These are phyloP conservation scores for Sporothrix protearum DNA, from an alignment of 2,329 filamentous ascomycete genomes.

Conservation along the genomic window DNA sequence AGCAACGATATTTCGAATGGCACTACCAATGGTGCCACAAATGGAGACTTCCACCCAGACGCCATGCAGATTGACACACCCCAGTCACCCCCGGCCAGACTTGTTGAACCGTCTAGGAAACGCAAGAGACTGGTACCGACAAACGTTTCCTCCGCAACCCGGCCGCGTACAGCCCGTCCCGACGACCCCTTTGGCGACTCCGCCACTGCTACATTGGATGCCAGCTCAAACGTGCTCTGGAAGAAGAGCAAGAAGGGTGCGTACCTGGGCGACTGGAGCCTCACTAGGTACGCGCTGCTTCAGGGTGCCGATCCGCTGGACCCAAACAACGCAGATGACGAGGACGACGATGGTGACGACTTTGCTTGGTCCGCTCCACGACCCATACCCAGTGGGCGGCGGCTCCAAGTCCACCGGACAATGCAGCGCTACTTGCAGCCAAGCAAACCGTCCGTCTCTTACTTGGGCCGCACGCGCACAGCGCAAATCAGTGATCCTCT, in stretches of 20 bases:
- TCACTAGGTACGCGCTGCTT: conserved; percentile 29
- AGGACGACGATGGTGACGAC: not conserved
- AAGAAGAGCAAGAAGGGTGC: conserved; percentile 27
- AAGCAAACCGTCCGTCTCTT: not conserved
- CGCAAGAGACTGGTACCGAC: conserved; percentile 34
- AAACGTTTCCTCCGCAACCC: conserved; percentile 23
- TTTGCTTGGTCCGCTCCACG: conserved; percentile 25
- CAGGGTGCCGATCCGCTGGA: conserved; percentile 16
- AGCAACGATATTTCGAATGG: not conserved
- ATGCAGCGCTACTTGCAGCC: conserved; percentile 42
- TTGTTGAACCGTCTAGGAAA: conserved; percentile 30
- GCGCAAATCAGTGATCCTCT: not conserved
- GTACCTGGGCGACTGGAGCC: conserved; percentile 39
- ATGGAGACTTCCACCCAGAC: not conserved
- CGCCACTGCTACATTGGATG: not conserved
- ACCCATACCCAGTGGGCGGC: conserved; percentile 42
- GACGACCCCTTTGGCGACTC: not conserved
- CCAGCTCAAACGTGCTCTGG: conserved; percentile 15
- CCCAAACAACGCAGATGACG: not conserved
- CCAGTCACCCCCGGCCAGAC: not conserved
- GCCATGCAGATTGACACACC: not conserved
- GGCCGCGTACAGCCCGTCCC: not conserved
- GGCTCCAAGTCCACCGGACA: conserved; percentile 42
- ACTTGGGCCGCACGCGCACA: conserved; percentile 26
- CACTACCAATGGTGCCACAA: not conserved